Base-by-base conservation (phyloP, 371 early-diverging fungal species). In the Mortierella sp. region DNA sequence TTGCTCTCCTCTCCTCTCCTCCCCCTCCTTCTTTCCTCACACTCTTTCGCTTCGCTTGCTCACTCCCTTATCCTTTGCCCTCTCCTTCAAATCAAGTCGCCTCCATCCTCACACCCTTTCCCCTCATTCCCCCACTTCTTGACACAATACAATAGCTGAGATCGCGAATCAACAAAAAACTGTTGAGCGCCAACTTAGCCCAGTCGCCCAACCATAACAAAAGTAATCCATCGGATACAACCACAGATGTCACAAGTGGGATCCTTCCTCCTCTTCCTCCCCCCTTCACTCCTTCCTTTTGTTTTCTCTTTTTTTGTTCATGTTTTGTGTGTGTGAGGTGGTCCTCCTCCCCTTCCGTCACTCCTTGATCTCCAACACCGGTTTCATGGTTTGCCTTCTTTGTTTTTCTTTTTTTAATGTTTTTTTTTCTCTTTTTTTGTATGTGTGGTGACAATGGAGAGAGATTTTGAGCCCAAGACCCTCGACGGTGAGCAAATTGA, bases 321-420 rank as follows among this genome's bases (percentile, higher is more conserved):
- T 61, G 37, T 61, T 52, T 47, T 47, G 47, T 47, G 16, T 16
- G 52, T 61, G 16, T 61, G 34, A 34, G 61, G 61, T 61, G 61
- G 34, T 61, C 37, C 34, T 61, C 37, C 39, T n/a, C n/a, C 34
- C 37, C 10, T 34, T 39, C 34, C 37, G 22, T 61, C 61, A 61
- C 61, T 61, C 61, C 61, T 61, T 61, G 37, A 61, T 61, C 61
- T 9, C 61, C 61, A n/a, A 61, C 61, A 61, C 37, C 61, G 37
- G 61, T 61, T 61, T 61, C 37, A 61, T 39, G 61, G 61, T 37
- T 55, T 31, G 16, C 29, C 34, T 29, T 16, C 14, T 53, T 14
- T 13, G 6, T 29, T 16, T 34, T 9, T 34, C 58, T 31, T 31
- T 4, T 7, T 55, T 31, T 19, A n/a, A n/a, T n/a, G n/a, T 9